Evolutionary conservation across 2,329 filamentous ascomycete species (phyloP).

Genomic region (Epichloe sylvatica): DNA sequence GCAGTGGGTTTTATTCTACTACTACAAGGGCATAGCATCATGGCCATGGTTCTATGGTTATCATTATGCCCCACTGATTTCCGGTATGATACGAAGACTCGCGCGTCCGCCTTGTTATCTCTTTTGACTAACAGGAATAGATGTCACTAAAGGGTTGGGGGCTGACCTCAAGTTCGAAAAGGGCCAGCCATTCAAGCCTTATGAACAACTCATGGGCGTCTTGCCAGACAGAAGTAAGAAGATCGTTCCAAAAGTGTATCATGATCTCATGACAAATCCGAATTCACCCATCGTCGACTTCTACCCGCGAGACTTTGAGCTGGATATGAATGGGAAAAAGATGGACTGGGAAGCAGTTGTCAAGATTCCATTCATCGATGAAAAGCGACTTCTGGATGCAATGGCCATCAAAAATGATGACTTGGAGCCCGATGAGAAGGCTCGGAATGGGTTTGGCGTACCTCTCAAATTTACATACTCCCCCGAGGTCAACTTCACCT

Average conservation of each 20-base stretch:
- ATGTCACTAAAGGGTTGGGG: slow-evolving; percentile 75
- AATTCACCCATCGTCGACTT: slow-evolving; percentile 94
- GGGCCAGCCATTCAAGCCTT: slow-evolving; percentile 88
- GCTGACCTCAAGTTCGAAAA: slow-evolving; percentile 86
- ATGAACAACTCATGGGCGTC: slow-evolving; percentile 96
- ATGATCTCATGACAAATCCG: slow-evolving; percentile 81
- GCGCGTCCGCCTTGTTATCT: not conserved
- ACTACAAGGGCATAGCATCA: slow-evolving; percentile 90
- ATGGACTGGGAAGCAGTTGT: slow-evolving; percentile 99
- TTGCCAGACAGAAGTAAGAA: slow-evolving; percentile 93
- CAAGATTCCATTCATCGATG: slow-evolving; percentile 97
- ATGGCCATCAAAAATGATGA: slow-evolving; percentile 75
- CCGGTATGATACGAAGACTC: slow-evolving; percentile 34
- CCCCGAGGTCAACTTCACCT: slow-evolving; percentile 63
- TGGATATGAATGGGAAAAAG: slow-evolving; percentile 99
- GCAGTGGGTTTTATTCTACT: slow-evolving; percentile 97
- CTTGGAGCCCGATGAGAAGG: slow-evolving; percentile 64
- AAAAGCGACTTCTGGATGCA: slow-evolving; percentile 67
- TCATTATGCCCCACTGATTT: slow-evolving; percentile 96
- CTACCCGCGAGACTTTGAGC: slow-evolving; percentile 88
- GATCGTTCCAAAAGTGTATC: slow-evolving; percentile 79
- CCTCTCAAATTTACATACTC: slow-evolving; percentile 87
- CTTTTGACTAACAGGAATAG: slow-evolving; percentile 28
- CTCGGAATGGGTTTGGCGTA: slow-evolving; percentile 80
- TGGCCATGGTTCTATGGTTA: slow-evolving; percentile 98